Base-by-base conservation (phyloP, 208 protist genomes). In the Acanthamoeba castellanii region DNA sequence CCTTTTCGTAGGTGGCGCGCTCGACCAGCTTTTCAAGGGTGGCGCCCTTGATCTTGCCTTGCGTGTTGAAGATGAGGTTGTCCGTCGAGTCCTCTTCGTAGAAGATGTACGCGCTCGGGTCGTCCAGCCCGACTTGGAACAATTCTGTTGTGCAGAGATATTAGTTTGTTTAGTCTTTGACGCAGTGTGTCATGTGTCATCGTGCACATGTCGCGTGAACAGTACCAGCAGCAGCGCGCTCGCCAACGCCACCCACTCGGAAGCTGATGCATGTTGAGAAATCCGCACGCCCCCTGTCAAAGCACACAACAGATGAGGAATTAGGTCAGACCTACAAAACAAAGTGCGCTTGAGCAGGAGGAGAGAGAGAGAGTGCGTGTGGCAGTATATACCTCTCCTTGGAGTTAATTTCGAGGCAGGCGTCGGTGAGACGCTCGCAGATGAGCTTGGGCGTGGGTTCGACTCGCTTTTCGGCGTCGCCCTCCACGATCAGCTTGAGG, bases 1-100 rank as follows among this genome's bases (percentile, higher is more conserved):
- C 22, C 45, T 95, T 94, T 18, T 82, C 94, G 59, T 93, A 94
- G 27, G 94, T 95, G 42, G 47, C 32, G 25, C 90, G 72, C 32
- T 95, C 94, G n/a, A 95, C 85, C 4, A 95, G 72, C 94, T 95
- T 95, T 34, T 95, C 90, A n/a, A 95, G 42, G 8, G 81, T 95
- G 37, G 61, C 94, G 32, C 37, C 92, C 66, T 95, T 95, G 81
- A 95, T 90, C 76, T 85, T 87, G 30, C 47, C 91, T 42, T 81
- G 42, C 8, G 66, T 45, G 37, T 81, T 85, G 66, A 94, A 94
- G 22, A 94, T 70, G 30, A 94, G 66, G 70, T 94, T 94, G 25
- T 94, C 70, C 37, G 25, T 11, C 34, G 66, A 81, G 52, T 94
- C 91, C 45, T 94, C 72, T 32, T 81, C 91, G 55, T 94, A 68